A percentile compares a stretch with the other conserved stretches of the same genome.
phyloP scores from a whole-genome alignment of 1,284 basidiomycete genomes.

The Apiotrichum laibachii region DNA sequence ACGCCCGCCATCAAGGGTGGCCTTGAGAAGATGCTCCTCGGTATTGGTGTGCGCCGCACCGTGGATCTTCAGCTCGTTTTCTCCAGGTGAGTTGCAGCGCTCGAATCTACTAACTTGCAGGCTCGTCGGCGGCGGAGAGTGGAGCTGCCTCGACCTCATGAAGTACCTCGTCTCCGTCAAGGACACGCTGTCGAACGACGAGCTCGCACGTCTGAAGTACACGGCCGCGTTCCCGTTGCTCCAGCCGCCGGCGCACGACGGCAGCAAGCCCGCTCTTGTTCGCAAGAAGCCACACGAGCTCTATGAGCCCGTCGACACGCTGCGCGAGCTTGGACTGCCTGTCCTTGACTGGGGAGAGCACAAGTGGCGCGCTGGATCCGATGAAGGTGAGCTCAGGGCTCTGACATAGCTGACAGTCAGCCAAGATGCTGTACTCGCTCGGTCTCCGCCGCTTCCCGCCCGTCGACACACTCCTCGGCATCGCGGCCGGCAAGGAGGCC shows the following conservation, averaged over 20 bases:
- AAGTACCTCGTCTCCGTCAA: constrained; percentile 87
- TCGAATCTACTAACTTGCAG: constrained; percentile 50
- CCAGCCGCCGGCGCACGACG: constrained; percentile 41
- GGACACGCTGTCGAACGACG: constrained; percentile 64
- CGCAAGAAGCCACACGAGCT: constrained; percentile 66
- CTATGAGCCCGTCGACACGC: constrained; percentile 77
- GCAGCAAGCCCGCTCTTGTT: constrained; percentile 38
- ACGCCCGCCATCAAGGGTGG: constrained; percentile 65
- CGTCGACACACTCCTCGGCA: constrained; percentile 62
- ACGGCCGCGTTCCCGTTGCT: constrained; percentile 81
- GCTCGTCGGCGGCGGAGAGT: constrained; percentile 47
- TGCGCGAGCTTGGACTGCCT: constrained; percentile 73
- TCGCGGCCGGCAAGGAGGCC: constrained; percentile 59
- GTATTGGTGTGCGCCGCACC: constrained; percentile 82
- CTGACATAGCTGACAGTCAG: constrained; percentile 52
- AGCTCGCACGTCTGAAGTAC: constrained; percentile 68
- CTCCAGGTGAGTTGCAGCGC: constrained; percentile 58
- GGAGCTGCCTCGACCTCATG: constrained; percentile 58
- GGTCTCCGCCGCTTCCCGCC: constrained; percentile 74
- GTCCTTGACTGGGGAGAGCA: constrained; percentile 82
- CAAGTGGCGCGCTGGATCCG: constrained; percentile 75
- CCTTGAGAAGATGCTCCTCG: constrained; percentile 72
- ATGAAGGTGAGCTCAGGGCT: constrained; percentile 64
- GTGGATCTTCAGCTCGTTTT: constrained; percentile 89
- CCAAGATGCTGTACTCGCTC: constrained; percentile 75